A percentile compares a stretch with the other conserved stretches of the same genome.
phyloP scores from a whole-genome alignment of 192 early-diverging fungal species.

The Rhizophagus prolifer region DNA sequence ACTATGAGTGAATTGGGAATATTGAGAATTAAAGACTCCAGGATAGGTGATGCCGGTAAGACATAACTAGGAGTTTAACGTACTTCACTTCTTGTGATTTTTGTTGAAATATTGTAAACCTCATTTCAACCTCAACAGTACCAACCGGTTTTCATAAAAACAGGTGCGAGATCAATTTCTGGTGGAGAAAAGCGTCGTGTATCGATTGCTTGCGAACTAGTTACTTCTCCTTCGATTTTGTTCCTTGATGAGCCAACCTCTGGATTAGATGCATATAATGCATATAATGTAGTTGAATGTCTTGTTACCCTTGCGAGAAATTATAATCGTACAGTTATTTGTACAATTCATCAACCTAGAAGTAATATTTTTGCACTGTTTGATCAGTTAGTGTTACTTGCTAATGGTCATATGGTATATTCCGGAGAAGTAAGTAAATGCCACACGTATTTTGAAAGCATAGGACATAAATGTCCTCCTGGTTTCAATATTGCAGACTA shows the following conservation, averaged over 20 bases:
- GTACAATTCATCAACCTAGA: conserved; percentile 95
- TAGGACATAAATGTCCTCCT: conserved; percentile 81
- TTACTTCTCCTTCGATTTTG: conserved; percentile 88
- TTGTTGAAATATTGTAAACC: not conserved
- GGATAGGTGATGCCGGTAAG: conserved; percentile 64
- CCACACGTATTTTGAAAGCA: conserved; percentile 69
- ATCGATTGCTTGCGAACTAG: conserved; percentile 90
- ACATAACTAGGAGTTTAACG: not conserved
- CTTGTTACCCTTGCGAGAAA: conserved; percentile 68
- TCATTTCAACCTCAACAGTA: not conserved
- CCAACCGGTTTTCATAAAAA: not conserved
- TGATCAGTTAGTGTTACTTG: conserved; percentile 84
- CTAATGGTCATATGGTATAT: conserved; percentile 78
- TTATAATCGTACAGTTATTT: conserved; percentile 74
- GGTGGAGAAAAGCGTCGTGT: conserved; percentile 94
- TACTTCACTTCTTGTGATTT: not conserved
- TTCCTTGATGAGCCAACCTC: conserved; percentile 86
- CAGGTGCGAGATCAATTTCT: conserved; percentile 75
- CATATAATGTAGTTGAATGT: conserved; percentile 91
- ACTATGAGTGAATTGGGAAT: conserved; percentile 88
- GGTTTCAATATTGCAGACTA: conserved; percentile 94
- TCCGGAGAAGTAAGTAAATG: conserved; percentile 69
- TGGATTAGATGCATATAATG: conserved; percentile 89
- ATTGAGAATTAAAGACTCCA: conserved; percentile 73
- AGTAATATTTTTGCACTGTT: conserved; percentile 89